Conservation (phyloP, 1,284 basidiomycete genomes). For the Puccinia triticina region DNA sequence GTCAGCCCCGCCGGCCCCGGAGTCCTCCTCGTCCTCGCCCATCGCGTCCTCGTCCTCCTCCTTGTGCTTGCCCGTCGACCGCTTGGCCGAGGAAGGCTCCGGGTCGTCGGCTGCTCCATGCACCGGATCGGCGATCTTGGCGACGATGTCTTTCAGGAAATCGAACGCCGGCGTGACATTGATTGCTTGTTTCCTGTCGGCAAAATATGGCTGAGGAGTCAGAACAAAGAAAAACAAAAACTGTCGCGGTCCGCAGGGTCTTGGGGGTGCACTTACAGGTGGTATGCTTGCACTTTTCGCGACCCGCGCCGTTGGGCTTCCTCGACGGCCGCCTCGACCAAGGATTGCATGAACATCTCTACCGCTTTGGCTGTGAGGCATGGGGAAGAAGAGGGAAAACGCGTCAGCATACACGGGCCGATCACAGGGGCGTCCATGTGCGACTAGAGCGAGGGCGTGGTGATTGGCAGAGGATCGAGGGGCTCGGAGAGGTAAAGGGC, state of each 20-base stretch:
- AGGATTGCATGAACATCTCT: conserved; percentile 85
- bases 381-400: conserved; percentile 16
- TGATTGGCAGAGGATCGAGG: neutral
- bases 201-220: conserved; percentile 11
- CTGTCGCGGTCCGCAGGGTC: neutral
- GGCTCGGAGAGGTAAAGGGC: neutral
- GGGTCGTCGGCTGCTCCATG: conserved; percentile 60
- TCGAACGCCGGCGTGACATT: conserved; percentile 87
- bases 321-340: conserved; percentile 81
- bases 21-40: conserved; percentile 59
- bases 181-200: conserved; percentile 83
- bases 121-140: conserved; percentile 82
- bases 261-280: conserved; percentile 72
- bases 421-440: neutral
- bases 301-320: conserved; percentile 79
- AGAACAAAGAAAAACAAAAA: conserved; percentile 9
- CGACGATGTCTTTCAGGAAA: conserved; percentile 94
- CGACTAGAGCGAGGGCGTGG: neutral
- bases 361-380: conserved; percentile 75
- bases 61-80: conserved; percentile 27
- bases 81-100: neutral
- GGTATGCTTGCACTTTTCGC: conserved; percentile 89
- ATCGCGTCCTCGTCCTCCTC: conserved; percentile 52
- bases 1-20: neutral
- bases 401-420: conserved; percentile 22